Evolutionary conservation across 1,139 yeast genomes (phyloP).

Genomic region (Geotrichum bryndzae): DNA sequence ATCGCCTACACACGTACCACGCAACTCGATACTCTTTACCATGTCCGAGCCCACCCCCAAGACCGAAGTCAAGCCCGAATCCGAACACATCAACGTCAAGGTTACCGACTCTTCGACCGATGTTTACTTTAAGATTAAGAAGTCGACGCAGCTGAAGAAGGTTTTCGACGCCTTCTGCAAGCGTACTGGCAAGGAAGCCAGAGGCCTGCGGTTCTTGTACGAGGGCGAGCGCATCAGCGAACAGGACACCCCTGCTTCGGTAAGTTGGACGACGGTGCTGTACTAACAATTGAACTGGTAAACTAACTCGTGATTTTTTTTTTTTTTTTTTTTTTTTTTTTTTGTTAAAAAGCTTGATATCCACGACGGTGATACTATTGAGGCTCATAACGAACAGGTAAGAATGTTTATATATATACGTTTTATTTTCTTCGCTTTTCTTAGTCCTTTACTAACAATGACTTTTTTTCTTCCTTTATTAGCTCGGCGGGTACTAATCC

Average conservation of each 20-base stretch:
- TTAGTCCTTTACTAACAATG: background rate
- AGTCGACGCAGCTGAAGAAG: conserved; percentile 86
- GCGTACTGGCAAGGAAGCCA: conserved; percentile 87
- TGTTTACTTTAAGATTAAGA: conserved; percentile 91
- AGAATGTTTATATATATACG: background rate
- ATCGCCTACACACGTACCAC: background rate
- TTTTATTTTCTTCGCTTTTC: background rate
- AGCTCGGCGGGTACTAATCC: conserved; percentile 10
- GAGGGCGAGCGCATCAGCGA: conserved; percentile 90
- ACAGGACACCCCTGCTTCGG: conserved; percentile 83
- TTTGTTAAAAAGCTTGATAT: conserved; percentile 50
- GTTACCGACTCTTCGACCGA: conserved; percentile 92
- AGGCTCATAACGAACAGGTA: conserved; percentile 90
- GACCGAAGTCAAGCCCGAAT: conserved; percentile 35
- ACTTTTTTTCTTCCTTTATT: background rate
- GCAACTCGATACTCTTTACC: background rate
- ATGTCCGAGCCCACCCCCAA: conserved; percentile 28
- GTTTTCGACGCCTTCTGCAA: conserved; percentile 97
- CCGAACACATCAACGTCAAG: conserved; percentile 75
- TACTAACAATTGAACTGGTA: background rate
- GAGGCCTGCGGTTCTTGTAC: conserved; percentile 77
- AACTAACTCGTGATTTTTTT: conserved; percentile 19
- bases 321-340: background rate
- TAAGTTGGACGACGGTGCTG: conserved; percentile 22
- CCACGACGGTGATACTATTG: conserved; percentile 93